A percentile compares a stretch with the other conserved stretches of the same genome.
These are phyloP conservation scores for Sugiyamaella castrensis DNA, from an alignment of 1,139 yeast genomes.

Conservation along the genomic window DNA sequence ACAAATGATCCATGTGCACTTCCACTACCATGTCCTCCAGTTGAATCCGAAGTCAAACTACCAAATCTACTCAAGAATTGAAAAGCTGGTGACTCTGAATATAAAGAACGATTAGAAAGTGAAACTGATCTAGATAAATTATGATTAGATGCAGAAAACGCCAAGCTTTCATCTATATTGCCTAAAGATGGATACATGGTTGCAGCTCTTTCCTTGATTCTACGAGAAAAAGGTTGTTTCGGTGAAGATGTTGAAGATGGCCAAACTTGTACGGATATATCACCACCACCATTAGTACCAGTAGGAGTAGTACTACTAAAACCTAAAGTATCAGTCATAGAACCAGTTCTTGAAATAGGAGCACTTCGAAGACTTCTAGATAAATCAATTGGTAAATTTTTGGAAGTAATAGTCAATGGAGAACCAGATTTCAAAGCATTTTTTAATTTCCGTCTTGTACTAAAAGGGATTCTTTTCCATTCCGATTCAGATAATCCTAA, in stretches of 20 bases:
- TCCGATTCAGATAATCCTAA: slow-evolving; percentile 27
- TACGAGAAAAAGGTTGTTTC: slow-evolving; percentile 21
- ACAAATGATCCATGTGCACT: slow-evolving; percentile 4
- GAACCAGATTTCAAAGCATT: slow-evolving; percentile 22
- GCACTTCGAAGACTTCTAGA: slow-evolving; percentile 11
- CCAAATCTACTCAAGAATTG: slow-evolving; percentile 41
- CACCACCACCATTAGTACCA: background rate
- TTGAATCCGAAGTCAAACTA: slow-evolving; percentile 26
- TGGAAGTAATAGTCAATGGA: slow-evolving; percentile 11
- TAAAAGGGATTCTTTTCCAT: slow-evolving; percentile 32
- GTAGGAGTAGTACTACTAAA: slow-evolving; percentile 5
- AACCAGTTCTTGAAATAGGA: slow-evolving; percentile 7
- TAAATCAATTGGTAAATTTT: slow-evolving; percentile 11
- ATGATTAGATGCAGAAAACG: slow-evolving; percentile 7
- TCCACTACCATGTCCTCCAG: slow-evolving; percentile 17
- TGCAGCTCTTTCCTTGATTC: slow-evolving; percentile 23
- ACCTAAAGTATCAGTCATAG: background rate
- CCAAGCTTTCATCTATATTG: slow-evolving; percentile 13
- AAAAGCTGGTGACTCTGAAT: slow-evolving; percentile 41
- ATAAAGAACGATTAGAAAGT: slow-evolving; percentile 22
- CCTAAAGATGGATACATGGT: slow-evolving; percentile 24
- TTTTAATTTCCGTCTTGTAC: slow-evolving; percentile 27
- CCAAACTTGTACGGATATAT: slow-evolving; percentile 1
- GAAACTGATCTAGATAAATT: slow-evolving; percentile 21
- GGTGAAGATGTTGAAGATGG: slow-evolving; percentile 11